These are phyloP conservation scores for Tuber indicum DNA, from an alignment of 495 filamentous ascomycete genomes.

Conservation along the genomic window DNA sequence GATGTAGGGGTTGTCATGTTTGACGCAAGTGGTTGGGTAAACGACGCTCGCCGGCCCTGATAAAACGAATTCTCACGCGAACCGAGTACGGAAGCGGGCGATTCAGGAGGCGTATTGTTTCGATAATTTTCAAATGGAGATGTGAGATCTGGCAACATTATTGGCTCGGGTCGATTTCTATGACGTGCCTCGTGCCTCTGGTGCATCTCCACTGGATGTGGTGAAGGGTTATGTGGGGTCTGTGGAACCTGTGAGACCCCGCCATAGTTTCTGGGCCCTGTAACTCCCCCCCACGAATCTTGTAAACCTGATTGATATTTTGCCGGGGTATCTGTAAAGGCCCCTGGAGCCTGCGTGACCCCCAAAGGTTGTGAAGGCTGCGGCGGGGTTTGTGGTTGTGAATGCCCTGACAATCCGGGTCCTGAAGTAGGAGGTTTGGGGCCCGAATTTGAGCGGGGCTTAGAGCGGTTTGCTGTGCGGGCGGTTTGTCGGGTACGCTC, in stretches of 20 bases:
- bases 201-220: slow-evolving; percentile 17
- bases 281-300: background rate
- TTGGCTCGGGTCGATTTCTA: slow-evolving; percentile 36
- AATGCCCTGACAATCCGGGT: slow-evolving; percentile 22
- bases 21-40: slow-evolving; percentile 31
- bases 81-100: slow-evolving; percentile 34
- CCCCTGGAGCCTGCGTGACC: background rate
- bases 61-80: slow-evolving; percentile 26
- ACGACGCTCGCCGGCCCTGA: slow-evolving; percentile 19
- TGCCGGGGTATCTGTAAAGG: slow-evolving; percentile 6
- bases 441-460: slow-evolving; percentile 36
- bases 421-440: slow-evolving; percentile 14
- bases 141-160: slow-evolving; percentile 29
- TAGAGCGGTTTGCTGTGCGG: slow-evolving; percentile 23
- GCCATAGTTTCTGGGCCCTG: slow-evolving; percentile 3
- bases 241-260: slow-evolving; percentile 8
- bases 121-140: slow-evolving; percentile 37
- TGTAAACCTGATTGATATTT: slow-evolving; percentile 25
- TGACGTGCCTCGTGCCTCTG: slow-evolving; percentile 33
- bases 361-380: background rate
- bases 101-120: slow-evolving; percentile 40
- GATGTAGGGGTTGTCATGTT: slow-evolving; percentile 39
- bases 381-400: slow-evolving; percentile 29
- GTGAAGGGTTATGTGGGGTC: slow-evolving; percentile 6
- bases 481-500: slow-evolving; percentile 27